Conservation (phyloP, 768 basidiomycete genomes). For the Filobasidium floriforme region DNA sequence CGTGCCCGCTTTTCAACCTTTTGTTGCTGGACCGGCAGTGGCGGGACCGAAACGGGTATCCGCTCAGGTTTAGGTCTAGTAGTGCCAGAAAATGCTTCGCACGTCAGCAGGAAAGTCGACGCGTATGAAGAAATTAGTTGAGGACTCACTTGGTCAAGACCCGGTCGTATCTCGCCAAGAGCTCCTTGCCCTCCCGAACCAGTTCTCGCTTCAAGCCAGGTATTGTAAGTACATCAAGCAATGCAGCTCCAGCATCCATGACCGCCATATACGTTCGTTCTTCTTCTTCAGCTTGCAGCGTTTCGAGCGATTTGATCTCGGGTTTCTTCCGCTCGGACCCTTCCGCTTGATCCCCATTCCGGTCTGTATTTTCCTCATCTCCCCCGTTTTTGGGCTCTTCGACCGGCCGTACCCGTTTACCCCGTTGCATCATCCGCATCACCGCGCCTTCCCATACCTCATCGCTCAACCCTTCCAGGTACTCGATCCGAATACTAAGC, state of each 20-base stretch:
- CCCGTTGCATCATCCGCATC: constrained; percentile 9
- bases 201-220: constrained; percentile 15
- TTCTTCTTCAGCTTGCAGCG: constrained; percentile 9
- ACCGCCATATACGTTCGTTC: constrained; percentile 7
- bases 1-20: constrained; percentile 7
- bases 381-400: constrained; percentile 10
- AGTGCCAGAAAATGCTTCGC: no score
- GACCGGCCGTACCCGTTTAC: constrained; percentile 7
- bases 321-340: not conserved
- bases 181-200: constrained; percentile 17
- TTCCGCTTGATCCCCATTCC: not conserved
- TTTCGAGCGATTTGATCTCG: constrained; percentile 1
- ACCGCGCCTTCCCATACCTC: constrained; percentile 12
- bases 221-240: not conserved
- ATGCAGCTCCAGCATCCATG: constrained; percentile 12
- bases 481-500: constrained; percentile 11
- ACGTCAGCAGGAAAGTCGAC: no score
- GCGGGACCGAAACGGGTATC: not conserved
- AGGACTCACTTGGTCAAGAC: constrained; percentile 7
- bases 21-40: constrained; percentile 10
- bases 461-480: constrained; percentile 11
- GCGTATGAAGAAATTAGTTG: not conserved
- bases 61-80: not conserved
- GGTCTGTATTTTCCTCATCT: not conserved
- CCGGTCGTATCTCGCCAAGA: constrained; percentile 16